phyloP scores from a whole-genome alignment of 2,329 filamentous ascomycete genomes.

The Anisogramma anomala region DNA sequence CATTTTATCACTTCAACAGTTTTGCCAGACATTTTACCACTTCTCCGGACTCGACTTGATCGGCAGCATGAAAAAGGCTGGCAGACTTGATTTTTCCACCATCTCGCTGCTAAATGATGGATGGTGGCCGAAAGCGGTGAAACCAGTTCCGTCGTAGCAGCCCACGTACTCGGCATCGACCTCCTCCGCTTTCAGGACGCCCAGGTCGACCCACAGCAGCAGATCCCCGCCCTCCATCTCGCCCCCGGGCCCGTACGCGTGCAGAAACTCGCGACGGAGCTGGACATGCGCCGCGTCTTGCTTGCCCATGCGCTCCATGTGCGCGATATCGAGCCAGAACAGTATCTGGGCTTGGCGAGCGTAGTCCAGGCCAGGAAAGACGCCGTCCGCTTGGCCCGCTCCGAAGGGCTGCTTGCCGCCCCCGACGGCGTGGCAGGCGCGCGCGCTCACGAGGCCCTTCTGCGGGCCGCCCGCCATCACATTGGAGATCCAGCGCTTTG shows the following conservation, averaged over 20 bases:
- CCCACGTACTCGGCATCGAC: slow-evolving; percentile 1
- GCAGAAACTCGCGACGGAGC: neutral
- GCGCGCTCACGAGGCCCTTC: neutral
- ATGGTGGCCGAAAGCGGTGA: neutral
- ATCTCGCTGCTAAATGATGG: neutral
- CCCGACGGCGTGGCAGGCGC: neutral
- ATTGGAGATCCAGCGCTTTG: neutral
- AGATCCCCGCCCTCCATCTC: neutral
- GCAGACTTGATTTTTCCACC: neutral
- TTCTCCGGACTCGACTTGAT: neutral
- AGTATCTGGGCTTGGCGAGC: neutral
- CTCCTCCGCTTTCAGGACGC: neutral
- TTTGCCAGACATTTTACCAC: neutral
- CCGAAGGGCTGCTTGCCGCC: neutral
- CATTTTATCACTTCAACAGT: too few species aligned
- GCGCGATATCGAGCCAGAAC: neutral
- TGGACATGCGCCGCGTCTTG: neutral
- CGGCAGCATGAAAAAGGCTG: neutral
- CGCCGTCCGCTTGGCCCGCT: neutral
- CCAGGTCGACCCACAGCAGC: slow-evolving; percentile 1
- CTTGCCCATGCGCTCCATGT: neutral
- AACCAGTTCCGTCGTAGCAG: slow-evolving; percentile 1
- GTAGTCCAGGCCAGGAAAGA: neutral
- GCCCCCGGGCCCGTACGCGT: neutral
- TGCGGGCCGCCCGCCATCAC: neutral